Percentiles rank a stretch among this genome's conserved stretches.
These are phyloP conservation scores for Phylloporus arenicola DNA, from an alignment of 768 basidiomycete species.

Conservation along the genomic window DNA sequence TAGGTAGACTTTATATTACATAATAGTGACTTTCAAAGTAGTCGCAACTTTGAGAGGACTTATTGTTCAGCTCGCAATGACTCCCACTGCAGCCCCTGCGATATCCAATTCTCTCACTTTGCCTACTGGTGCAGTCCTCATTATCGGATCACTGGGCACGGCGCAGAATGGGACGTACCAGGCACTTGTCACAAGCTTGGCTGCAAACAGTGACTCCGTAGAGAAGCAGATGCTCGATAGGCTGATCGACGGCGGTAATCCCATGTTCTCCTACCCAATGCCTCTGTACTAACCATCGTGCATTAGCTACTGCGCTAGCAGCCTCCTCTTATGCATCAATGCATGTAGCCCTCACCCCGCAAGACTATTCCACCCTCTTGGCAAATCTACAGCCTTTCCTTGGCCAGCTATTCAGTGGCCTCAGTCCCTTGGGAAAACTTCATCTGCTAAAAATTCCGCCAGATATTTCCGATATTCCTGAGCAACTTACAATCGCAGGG, in stretches of 20 bases:
- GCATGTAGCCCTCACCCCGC: slow-evolving; percentile 57
- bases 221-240: slow-evolving; percentile 83
- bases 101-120: slow-evolving; percentile 7
- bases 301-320: slow-evolving; percentile 52
- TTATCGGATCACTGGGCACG: slow-evolving; percentile 71
- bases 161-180: slow-evolving; percentile 81
- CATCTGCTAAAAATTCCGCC: slow-evolving; percentile 54
- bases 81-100: slow-evolving; percentile 42
- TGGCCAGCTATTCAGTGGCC: slow-evolving; percentile 51
- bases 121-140: slow-evolving; percentile 47
- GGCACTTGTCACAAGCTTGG: slow-evolving; percentile 55
- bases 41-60: no score
- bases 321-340: slow-evolving; percentile 57
- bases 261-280: not conserved
- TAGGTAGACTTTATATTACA: no score
- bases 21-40: no score
- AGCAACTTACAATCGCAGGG: slow-evolving; percentile 60
- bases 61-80: no score
- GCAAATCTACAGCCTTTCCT: slow-evolving; percentile 54
- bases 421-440: slow-evolving; percentile 65
- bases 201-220: slow-evolving; percentile 44
- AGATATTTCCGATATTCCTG: slow-evolving; percentile 40
- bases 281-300: not conserved
- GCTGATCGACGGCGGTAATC: slow-evolving; percentile 69
- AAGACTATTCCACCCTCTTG: slow-evolving; percentile 56